Evolutionary conservation across 75 land plant genomes (phyloP).

Genomic region (Selaginella tamariscina): DNA sequence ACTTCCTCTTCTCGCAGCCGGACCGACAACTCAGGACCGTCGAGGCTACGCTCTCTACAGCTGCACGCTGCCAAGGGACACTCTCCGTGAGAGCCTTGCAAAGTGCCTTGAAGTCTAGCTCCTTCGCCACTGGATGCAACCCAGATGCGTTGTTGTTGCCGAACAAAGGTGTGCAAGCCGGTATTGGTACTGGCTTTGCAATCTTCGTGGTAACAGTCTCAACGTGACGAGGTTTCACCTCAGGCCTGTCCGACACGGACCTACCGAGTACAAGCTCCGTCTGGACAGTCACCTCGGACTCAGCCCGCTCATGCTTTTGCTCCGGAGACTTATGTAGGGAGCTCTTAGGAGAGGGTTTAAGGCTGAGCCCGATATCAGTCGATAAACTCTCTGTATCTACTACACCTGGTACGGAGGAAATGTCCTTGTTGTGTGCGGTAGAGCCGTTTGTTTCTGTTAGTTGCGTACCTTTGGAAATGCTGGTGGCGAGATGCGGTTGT

Average conservation of each 20-base stretch:
- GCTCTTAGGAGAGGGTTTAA: not conserved
- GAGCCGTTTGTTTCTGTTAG: not conserved
- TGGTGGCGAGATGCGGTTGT: slow-evolving; percentile 7
- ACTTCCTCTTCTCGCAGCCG: slow-evolving; percentile 43
- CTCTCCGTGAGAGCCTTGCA: slow-evolving; percentile 50
- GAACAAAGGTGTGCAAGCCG: too few species aligned
- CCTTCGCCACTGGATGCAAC: slow-evolving; percentile 24
- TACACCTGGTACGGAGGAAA: too few species aligned
- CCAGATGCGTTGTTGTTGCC: not conserved
- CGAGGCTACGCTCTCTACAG: slow-evolving; percentile 45
- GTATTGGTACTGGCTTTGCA: not conserved
- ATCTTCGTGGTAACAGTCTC: too few species aligned
- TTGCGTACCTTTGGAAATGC: not conserved
- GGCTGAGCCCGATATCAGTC: not conserved
- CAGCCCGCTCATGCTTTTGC: not conserved
- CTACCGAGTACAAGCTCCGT: slow-evolving; percentile 61
- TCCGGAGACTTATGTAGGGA: not conserved
- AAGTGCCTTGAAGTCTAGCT: slow-evolving; percentile 53
- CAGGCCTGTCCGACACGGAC: slow-evolving; percentile 5
- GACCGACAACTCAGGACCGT: slow-evolving; percentile 39
- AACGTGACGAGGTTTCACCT: too few species aligned
- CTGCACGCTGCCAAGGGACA: slow-evolving; percentile 77
- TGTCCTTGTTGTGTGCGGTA: too few species aligned
- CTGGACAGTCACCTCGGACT: slow-evolving; percentile 19
- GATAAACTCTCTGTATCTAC: not conserved